Evolutionary conservation across 1,139 yeast genomes (phyloP).

Genomic region (Pichia sp.): DNA sequence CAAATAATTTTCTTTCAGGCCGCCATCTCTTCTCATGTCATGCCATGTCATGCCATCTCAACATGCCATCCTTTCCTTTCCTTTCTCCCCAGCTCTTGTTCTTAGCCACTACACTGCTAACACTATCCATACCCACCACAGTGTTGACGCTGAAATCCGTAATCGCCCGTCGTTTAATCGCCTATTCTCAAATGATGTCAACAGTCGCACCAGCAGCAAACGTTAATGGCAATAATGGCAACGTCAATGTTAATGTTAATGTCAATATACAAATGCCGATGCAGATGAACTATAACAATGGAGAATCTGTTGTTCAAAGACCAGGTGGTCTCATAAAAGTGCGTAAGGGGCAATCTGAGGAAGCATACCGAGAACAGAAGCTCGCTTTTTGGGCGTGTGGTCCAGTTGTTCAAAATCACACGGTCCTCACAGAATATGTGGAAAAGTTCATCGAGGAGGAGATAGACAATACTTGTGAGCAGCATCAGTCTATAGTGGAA

Average conservation of each 20-base stretch:
- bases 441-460: constrained; percentile 1
- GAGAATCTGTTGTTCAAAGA: constrained; percentile 32
- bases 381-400: constrained; percentile 39
- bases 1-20: too few species aligned
- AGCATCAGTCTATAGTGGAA: constrained; percentile 6
- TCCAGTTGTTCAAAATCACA: constrained; percentile 30
- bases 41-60: too few species aligned
- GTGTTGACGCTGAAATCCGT: not conserved
- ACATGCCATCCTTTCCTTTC: too few species aligned
- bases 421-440: constrained; percentile 32
- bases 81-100: too few species aligned
- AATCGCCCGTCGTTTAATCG: too few species aligned
- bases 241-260: too few species aligned
- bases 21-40: too few species aligned
- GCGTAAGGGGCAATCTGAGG: constrained; percentile 55
- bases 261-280: constrained; percentile 8
- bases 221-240: too few species aligned
- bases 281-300: constrained; percentile 19
- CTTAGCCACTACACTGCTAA: too few species aligned
- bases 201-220: not conserved
- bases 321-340: constrained; percentile 33
- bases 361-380: constrained; percentile 42
- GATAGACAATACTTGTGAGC: too few species aligned
- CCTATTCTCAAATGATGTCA: not conserved
- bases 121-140: too few species aligned